Percentiles rank a stretch among this genome's conserved stretches.
Evolutionary conservation across 2,329 filamentous ascomycete species (phyloP).

Genomic region (Penicillium sp.): DNA sequence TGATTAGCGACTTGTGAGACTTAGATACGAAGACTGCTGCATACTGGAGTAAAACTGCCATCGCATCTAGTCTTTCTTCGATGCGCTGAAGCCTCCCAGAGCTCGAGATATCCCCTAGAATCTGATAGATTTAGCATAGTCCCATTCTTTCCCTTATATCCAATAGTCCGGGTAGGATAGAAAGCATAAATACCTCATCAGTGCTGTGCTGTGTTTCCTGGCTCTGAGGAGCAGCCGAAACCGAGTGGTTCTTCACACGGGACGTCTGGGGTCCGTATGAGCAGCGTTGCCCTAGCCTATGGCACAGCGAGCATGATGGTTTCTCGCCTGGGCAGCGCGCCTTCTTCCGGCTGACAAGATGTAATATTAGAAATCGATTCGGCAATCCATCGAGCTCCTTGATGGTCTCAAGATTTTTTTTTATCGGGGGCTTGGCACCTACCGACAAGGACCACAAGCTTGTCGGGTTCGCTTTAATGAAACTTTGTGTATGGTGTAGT

Average conservation of each 20-base stretch:
- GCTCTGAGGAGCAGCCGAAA: not conserved
- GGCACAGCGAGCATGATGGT: conserved; percentile 25
- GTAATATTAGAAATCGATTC: not conserved
- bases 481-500: conserved; percentile 27
- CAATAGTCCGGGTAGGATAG: not conserved
- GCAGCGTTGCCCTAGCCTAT: conserved; percentile 23
- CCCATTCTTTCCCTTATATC: too few species aligned
- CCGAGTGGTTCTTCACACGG: not conserved
- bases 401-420: not conserved
- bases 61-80: conserved; percentile 23
- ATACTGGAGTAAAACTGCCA: conserved; percentile 19
- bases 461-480: conserved; percentile 26
- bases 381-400: not conserved
- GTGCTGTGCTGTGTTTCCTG: not conserved
- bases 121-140: not conserved
- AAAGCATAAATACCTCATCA: not conserved
- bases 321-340: conserved; percentile 30
- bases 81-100: conserved; percentile 19
- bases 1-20: not conserved
- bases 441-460: conserved; percentile 29
- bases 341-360: conserved; percentile 23
- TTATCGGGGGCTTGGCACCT: conserved; percentile 5
- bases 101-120: conserved; percentile 1
- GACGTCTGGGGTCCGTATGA: conserved; percentile 16
- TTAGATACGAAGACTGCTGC: not conserved